Base-by-base conservation (phyloP, 1,139 yeast species). In the Geotrichum reessii region DNA sequence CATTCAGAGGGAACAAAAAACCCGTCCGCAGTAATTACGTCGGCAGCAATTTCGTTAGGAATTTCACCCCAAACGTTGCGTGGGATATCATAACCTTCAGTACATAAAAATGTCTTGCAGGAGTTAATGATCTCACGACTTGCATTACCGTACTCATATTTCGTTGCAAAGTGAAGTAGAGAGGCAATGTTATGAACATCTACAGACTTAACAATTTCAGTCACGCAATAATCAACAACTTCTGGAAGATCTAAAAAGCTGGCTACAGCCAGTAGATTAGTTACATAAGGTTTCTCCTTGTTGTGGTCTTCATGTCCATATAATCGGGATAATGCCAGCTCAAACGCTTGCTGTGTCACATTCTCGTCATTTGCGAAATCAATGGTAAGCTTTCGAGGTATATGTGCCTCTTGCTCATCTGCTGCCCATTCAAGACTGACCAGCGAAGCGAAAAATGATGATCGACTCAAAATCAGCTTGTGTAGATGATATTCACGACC, bases 1-100 rank as follows among this genome's bases (percentile, higher is more conserved):
- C 81, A 79, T 65, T 81, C 85, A 1, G 75, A 73, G 0, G 81
- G 80, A 4, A 80, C 80, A 65, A 76, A 81, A 61, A 81, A 81
- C 17, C 77, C 78, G 62, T 81, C 83, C 21, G 76, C 71, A 0
- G 78, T 76, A 5, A 80, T 72, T 4, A 79, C 78, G 27, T 76
- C 77, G 0, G 77, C 74, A 21, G 79, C 72, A 11, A 80, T 68
- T 1, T 71, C 64, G 0, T 67, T 67, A 0, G 83, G 82, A n/a
- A 81, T 71, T 0, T 71, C 75, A 57, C 74, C 77, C 83, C 84
- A 79, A 6, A 66, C 65, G n/a, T 69, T 70, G 4, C 72, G 70
- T 0, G 80, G 77, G 55, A 69, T 67, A 60, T 75, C 77, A 76
- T 79, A 78, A 0, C 83, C 83, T 58, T 78, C 78, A 17, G 77